Conservation (phyloP, 306 rosid species). For the Cucurbita ficifolia region DNA sequence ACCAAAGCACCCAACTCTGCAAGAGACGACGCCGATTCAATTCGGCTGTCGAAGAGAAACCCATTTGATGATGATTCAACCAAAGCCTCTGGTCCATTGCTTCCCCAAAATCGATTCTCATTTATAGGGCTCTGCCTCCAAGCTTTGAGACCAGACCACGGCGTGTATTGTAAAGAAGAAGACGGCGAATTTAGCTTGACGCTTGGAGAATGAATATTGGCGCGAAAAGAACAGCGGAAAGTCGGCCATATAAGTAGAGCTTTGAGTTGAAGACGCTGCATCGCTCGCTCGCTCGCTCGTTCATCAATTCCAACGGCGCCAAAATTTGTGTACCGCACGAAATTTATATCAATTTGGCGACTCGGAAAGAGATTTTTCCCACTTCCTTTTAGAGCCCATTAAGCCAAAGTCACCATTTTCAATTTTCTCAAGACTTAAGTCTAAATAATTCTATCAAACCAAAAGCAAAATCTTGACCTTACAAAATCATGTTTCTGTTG, state of each 20-base stretch:
- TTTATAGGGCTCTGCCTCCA: slow-evolving; percentile 61
- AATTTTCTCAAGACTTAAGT: background rate
- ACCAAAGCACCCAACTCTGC: slow-evolving; percentile 75
- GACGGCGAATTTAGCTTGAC: slow-evolving; percentile 15
- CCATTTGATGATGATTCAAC: background rate
- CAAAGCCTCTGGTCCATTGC: slow-evolving; percentile 36
- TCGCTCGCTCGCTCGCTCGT: background rate
- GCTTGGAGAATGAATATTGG: background rate
- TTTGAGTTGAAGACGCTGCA: slow-evolving; percentile 21
- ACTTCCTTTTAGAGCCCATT: background rate
- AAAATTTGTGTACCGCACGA: background rate
- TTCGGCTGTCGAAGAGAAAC: background rate
- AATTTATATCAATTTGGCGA: background rate
- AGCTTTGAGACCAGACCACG: slow-evolving; percentile 57
- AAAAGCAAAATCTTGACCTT: background rate
- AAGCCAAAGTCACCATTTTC: background rate
- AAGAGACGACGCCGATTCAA: slow-evolving; percentile 38
- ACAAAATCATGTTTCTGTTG: background rate
- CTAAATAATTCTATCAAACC: background rate
- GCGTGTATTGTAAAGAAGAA: slow-evolving; percentile 12
- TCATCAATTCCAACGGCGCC: background rate
- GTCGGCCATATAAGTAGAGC: slow-evolving; percentile 5
- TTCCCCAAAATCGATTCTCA: slow-evolving; percentile 63
- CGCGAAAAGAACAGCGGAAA: background rate
- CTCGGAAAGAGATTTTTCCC: background rate